Conservation (phyloP, 305 asterid species). For the Stenogyne calaminthoides region DNA sequence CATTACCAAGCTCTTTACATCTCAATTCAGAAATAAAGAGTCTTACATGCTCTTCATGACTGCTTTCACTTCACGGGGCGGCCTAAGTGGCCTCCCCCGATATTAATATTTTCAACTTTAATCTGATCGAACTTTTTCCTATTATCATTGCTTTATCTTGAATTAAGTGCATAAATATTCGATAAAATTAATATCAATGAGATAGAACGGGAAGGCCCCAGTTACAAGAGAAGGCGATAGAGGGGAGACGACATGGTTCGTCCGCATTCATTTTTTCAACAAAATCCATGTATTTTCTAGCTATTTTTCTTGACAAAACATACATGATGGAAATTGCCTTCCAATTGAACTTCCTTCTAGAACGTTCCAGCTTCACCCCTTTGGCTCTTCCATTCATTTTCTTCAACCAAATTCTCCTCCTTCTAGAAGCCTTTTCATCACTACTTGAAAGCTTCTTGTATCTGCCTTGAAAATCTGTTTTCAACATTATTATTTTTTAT, state of each 20-base stretch:
- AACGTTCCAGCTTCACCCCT: constrained; percentile 50
- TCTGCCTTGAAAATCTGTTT: constrained; percentile 25
- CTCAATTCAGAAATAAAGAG: constrained; percentile 55
- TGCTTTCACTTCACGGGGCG: constrained; percentile 56
- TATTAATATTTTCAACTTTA: constrained; percentile 13
- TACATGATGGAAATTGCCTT: constrained; percentile 51
- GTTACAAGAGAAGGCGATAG: constrained; percentile 50
- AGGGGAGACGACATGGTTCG: constrained; percentile 41
- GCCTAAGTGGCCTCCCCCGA: constrained; percentile 51
- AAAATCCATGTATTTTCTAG: constrained; percentile 40
- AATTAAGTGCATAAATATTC: not conserved
- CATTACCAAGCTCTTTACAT: constrained; percentile 40
- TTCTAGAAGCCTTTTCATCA: constrained; percentile 23
- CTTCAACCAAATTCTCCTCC: constrained; percentile 44
- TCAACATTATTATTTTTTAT: not conserved
- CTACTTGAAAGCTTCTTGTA: constrained; percentile 51
- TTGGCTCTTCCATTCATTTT: constrained; percentile 45
- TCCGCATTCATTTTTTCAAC: constrained; percentile 54
- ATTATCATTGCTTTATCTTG: not conserved
- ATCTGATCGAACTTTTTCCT: not conserved
- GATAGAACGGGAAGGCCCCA: constrained; percentile 77
- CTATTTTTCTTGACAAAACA: constrained; percentile 55
- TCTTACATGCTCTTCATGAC: constrained; percentile 66
- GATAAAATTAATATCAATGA: constrained; percentile 21
- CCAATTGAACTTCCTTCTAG: constrained; percentile 56